Percentiles rank a stretch among this genome's conserved stretches.
Evolutionary conservation across 257 asterid genomes (phyloP).

Genomic region (Nicotiana knightiana): DNA sequence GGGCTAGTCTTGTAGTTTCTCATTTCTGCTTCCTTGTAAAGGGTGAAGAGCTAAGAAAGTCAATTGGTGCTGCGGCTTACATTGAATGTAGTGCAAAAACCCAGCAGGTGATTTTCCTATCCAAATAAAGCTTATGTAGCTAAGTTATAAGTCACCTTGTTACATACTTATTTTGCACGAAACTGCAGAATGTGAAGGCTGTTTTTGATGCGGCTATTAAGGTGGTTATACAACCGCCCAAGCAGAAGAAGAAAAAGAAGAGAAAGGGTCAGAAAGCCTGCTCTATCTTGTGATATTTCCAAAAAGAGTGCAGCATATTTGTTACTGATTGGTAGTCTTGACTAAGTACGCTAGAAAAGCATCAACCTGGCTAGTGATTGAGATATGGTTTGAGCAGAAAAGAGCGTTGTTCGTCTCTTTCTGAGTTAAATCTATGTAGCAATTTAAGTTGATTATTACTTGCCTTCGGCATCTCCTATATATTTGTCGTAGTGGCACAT

Average conservation of each 20-base stretch:
- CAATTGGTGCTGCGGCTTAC: slow-evolving; percentile 71
- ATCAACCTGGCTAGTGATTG: neutral
- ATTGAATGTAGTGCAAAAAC: slow-evolving; percentile 84
- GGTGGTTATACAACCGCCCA: slow-evolving; percentile 67
- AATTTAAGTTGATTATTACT: neutral
- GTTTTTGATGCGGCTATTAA: slow-evolving; percentile 79
- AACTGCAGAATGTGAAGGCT: slow-evolving; percentile 62
- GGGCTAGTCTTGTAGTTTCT: neutral
- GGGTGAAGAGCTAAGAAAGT: slow-evolving; percentile 84
- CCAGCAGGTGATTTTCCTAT: slow-evolving; percentile 47
- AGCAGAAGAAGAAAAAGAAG: slow-evolving; percentile 69
- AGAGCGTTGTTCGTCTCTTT: neutral
- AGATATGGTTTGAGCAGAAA: neutral
- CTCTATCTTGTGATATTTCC: slow-evolving; percentile 37
- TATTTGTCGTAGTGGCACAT: neutral
- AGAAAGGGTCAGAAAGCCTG: slow-evolving; percentile 62
- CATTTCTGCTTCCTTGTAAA: slow-evolving; percentile 21
- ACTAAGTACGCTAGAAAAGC: neutral
- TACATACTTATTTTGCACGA: neutral
- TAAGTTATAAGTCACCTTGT: neutral
- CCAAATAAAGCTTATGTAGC: neutral
- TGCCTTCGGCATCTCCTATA: neutral
- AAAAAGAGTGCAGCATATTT: neutral
- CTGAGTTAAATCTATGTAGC: neutral
- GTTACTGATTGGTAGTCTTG: slow-evolving; percentile 5